A percentile compares a stretch with the other conserved stretches of the same genome.
phyloP scores from a whole-genome alignment of 306 rosid genomes.

The Neltuma alba region DNA sequence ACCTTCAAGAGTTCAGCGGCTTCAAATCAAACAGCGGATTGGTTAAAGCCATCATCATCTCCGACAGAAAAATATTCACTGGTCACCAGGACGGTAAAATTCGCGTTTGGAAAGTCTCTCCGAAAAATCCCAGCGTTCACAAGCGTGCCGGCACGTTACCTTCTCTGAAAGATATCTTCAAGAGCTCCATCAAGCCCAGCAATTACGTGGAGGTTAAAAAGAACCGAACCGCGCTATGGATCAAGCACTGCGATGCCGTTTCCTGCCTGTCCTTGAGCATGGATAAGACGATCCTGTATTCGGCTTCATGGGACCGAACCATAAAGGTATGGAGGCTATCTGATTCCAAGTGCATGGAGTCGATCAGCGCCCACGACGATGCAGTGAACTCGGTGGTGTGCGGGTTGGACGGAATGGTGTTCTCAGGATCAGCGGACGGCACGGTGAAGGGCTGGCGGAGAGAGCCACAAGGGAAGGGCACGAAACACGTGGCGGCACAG shows the following conservation, averaged over 20 bases:
- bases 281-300: conserved; percentile 54
- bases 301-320: conserved; percentile 86
- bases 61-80: conserved; percentile 72
- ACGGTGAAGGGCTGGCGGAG: conserved; percentile 78
- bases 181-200: conserved; percentile 75
- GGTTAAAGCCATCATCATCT: conserved; percentile 77
- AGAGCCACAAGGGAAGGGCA: conserved; percentile 46
- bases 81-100: conserved; percentile 96
- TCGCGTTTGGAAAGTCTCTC: conserved; percentile 77
- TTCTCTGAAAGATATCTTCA: conserved; percentile 75
- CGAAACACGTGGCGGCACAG: conserved; percentile 54
- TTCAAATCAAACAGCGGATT: conserved; percentile 89
- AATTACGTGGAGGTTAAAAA: conserved; percentile 69
- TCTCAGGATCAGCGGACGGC: conserved; percentile 90
- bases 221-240: conserved; percentile 70
- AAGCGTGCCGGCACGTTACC: conserved; percentile 88
- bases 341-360: conserved; percentile 74
- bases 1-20: conserved; percentile 68
- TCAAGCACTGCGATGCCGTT: conserved; percentile 84
- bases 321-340: conserved; percentile 79
- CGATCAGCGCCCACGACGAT: conserved; percentile 74
- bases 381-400: conserved; percentile 81
- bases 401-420: conserved; percentile 46
- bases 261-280: conserved; percentile 69
- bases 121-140: conserved; percentile 56